These are phyloP conservation scores for Mucor ambiguus DNA, from an alignment of 371 early-diverging fungal species.

Conservation along the genomic window DNA sequence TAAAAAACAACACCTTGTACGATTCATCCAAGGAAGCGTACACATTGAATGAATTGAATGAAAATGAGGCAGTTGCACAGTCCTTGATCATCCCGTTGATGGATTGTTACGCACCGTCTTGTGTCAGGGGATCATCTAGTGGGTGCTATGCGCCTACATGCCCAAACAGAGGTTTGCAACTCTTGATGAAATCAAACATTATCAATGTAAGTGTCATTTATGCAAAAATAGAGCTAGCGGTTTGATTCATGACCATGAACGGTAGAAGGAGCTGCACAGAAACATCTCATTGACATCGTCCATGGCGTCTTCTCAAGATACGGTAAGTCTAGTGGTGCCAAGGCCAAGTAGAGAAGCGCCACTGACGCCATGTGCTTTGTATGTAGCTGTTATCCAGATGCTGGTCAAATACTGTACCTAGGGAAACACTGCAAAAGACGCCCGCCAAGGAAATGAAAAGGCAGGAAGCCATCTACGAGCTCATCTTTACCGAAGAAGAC, in stretches of 20 bases:
- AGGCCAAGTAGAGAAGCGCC: background rate
- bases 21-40: slow-evolving; percentile 40
- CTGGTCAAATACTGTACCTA: slow-evolving; percentile 73
- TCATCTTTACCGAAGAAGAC: slow-evolving; percentile 89
- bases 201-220: slow-evolving; percentile 5
- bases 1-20: slow-evolving; percentile 38
- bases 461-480: slow-evolving; percentile 91
- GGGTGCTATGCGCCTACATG: slow-evolving; percentile 5
- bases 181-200: slow-evolving; percentile 4
- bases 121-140: slow-evolving; percentile 10
- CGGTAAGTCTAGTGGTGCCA: slow-evolving; percentile 2
- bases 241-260: background rate
- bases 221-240: background rate
- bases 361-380: background rate
- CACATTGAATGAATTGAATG: slow-evolving; percentile 13
- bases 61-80: slow-evolving; percentile 25
- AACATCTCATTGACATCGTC: slow-evolving; percentile 20
- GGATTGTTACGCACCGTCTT: slow-evolving; percentile 37
- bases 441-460: slow-evolving; percentile 78
- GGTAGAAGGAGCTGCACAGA: slow-evolving; percentile 18
- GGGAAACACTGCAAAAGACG: slow-evolving; percentile 70
- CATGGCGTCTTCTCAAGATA: slow-evolving; percentile 18
- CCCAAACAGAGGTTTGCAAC: slow-evolving; percentile 5
- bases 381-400: slow-evolving; percentile 12
- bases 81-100: slow-evolving; percentile 34